Conservation (phyloP, 2,329 filamentous ascomycete species). For the Magnaporthiopsis incrustans region DNA sequence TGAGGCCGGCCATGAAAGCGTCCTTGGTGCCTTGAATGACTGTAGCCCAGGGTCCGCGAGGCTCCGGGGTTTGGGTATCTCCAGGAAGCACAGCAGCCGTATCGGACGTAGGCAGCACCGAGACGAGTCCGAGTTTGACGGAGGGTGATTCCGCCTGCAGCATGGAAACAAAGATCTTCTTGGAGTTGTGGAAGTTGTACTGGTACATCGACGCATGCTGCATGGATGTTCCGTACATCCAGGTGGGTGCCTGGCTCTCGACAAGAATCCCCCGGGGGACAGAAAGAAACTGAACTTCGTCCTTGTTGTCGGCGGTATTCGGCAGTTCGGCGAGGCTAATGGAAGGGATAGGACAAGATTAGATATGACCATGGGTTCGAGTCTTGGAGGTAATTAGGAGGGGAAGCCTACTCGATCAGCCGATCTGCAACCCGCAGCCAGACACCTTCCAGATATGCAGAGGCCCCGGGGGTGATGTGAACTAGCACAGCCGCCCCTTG, state of each 20-base stretch:
- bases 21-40: conserved; percentile 10
- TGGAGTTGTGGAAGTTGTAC: conserved; percentile 36
- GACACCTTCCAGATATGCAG: conserved; percentile 42
- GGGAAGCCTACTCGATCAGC: conserved; percentile 6
- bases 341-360: background rate
- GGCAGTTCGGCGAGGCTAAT: background rate
- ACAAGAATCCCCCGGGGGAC: conserved; percentile 24
- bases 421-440: conserved; percentile 67
- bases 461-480: conserved; percentile 34
- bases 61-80: conserved; percentile 4
- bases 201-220: conserved; percentile 40
- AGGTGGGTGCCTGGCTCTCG: conserved; percentile 20
- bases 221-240: conserved; percentile 31
- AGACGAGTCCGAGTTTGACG: conserved; percentile 37
- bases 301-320: background rate
- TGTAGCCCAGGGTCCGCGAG: conserved; percentile 3
- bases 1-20: conserved; percentile 6
- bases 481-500: conserved; percentile 48
- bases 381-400: too few relatives aligned
- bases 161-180: conserved; percentile 36
- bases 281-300: conserved; percentile 23
- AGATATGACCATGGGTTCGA: background rate
- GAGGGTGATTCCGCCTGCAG: conserved; percentile 35
- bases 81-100: conserved; percentile 2
- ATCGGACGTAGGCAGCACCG: conserved; percentile 29